Conservation (phyloP, 176 grass and related monocot genomes). For the Pontederia paniculata region DNA sequence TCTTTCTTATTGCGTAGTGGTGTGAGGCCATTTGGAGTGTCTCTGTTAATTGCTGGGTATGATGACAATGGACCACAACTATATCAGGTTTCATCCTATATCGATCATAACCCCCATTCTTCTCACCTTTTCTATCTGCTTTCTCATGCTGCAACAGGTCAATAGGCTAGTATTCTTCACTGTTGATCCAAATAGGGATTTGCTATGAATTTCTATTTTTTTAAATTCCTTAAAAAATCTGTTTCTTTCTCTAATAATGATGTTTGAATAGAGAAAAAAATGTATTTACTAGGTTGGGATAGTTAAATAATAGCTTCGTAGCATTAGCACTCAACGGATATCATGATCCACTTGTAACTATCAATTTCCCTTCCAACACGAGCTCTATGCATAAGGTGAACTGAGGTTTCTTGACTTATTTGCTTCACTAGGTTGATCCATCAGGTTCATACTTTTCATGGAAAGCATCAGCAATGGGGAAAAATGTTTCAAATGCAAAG, state of each 20-base stretch:
- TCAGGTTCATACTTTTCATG: constrained; percentile 99
- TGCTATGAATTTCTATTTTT: no score
- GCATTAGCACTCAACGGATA: no score
- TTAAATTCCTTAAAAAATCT: no score
- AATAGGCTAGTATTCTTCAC: no score
- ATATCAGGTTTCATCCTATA: constrained; percentile 50
- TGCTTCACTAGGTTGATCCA: constrained; percentile 61
- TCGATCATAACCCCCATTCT: not conserved
- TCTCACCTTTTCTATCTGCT: not conserved
- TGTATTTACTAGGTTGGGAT: no score
- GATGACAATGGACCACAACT: constrained; percentile 93
- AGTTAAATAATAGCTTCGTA: no score
- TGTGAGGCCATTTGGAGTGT: constrained; percentile 96
- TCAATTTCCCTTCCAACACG: no score
- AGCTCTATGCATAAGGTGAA: not conserved
- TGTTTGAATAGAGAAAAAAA: no score
- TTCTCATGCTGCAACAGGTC: not conserved
- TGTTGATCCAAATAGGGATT: no score
- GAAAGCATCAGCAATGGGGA: constrained; percentile 99
- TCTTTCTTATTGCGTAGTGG: constrained; percentile 49
- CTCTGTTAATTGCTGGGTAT: constrained; percentile 78
- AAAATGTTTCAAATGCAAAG: constrained; percentile 97
- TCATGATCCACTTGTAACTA: no score
- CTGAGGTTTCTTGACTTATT: constrained; percentile 1
- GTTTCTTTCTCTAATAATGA: no score